Evolutionary conservation across 2,329 filamentous ascomycete species (phyloP).

Genomic region (Aspergillus latus): DNA sequence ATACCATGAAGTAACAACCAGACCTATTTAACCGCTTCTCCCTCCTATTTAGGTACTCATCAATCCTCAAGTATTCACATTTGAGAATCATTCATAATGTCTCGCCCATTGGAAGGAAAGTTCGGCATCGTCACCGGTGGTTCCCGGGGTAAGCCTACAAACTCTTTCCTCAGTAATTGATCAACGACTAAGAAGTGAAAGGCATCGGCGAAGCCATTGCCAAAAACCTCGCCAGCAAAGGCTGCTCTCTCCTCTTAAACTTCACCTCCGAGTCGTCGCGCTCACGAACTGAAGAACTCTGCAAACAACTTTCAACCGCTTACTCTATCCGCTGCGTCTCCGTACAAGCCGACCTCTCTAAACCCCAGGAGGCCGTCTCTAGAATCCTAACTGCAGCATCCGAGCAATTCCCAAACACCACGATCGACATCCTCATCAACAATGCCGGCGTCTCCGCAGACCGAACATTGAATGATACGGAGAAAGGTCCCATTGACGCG

Average conservation of each 20-base stretch:
- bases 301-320: constrained; percentile 53
- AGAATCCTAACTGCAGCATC: constrained; percentile 60
- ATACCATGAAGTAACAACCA: neutral
- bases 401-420: constrained; percentile 61
- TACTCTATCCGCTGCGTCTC: constrained; percentile 62
- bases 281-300: constrained; percentile 54
- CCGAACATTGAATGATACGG: constrained; percentile 60
- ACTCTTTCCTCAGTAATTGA: neutral
- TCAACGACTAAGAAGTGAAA: constrained; percentile 34
- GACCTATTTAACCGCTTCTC: constrained; percentile 12
- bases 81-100: constrained; percentile 9
- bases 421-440: constrained; percentile 83
- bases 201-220: constrained; percentile 73
- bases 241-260: constrained; percentile 67
- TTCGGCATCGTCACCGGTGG: constrained; percentile 77
- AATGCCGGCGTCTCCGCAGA: constrained; percentile 68
- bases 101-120: constrained; percentile 64
- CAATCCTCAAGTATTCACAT: too few species aligned
- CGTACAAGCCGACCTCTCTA: constrained; percentile 71
- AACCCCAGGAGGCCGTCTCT: constrained; percentile 57
- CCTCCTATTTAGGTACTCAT: too few species aligned
- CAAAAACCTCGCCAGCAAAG: constrained; percentile 70
- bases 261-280: constrained; percentile 67
- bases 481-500: constrained; percentile 60
- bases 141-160: constrained; percentile 62